phyloP scores from a whole-genome alignment of 2,329 filamentous ascomycete species.

The Talaromyces funiculosus region DNA sequence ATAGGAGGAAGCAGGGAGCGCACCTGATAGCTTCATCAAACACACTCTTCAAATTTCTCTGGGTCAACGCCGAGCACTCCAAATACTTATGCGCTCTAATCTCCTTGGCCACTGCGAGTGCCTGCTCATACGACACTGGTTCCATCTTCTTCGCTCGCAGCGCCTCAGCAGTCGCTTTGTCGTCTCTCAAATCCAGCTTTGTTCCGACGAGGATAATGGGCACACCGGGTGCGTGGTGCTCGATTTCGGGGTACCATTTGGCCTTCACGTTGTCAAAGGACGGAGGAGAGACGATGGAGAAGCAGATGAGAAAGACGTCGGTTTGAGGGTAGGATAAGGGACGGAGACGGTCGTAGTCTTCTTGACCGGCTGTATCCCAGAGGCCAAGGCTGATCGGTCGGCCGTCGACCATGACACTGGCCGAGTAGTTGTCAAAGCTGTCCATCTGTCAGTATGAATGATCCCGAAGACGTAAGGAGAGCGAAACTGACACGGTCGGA shows the following conservation, averaged over 20 bases:
- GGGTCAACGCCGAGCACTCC: slow-evolving; percentile 94
- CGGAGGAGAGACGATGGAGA: slow-evolving; percentile 94
- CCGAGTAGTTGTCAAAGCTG: slow-evolving; percentile 98
- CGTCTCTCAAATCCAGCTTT: slow-evolving; percentile 92
- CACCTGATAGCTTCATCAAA: slow-evolving; percentile 98
- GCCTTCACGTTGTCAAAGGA: slow-evolving; percentile 99
- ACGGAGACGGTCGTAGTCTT: slow-evolving; percentile 93
- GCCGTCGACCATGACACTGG: slow-evolving; percentile 97
- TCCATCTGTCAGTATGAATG: background rate
- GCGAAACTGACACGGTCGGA: slow-evolving; percentile 66
- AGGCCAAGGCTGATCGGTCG: slow-evolving; percentile 94
- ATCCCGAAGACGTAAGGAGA: background rate
- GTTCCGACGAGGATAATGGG: slow-evolving; percentile 96
- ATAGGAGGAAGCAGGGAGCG: slow-evolving; percentile 27
- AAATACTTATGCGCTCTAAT: slow-evolving; percentile 96
- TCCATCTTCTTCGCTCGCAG: slow-evolving; percentile 91
- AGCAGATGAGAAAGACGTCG: slow-evolving; percentile 97
- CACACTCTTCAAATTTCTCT: slow-evolving; percentile 95
- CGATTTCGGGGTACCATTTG: slow-evolving; percentile 98
- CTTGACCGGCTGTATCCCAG: slow-evolving; percentile 98
- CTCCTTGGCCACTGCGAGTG: slow-evolving; percentile 80
- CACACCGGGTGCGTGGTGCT: slow-evolving; percentile 90
- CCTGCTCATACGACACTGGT: slow-evolving; percentile 92
- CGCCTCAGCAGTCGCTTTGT: slow-evolving; percentile 72
- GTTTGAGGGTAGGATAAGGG: slow-evolving; percentile 97